phyloP scores from a whole-genome alignment of 176 grass and related monocot genomes.

The Oryza nivara region DNA sequence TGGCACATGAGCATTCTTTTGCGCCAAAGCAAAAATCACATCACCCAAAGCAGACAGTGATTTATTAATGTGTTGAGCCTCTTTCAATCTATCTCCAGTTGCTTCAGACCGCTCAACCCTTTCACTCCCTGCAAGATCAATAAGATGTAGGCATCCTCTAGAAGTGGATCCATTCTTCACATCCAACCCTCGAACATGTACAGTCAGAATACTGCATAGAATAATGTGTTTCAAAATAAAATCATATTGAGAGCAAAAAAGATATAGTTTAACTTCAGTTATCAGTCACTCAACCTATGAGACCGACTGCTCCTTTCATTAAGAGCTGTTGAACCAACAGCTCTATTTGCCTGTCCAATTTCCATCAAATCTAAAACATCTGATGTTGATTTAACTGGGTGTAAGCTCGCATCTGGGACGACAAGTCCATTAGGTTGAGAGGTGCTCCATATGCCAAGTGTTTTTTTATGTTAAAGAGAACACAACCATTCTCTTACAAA shows the following conservation, averaged over 20 bases:
- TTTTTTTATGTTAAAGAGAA: constrained; percentile 53
- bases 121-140: constrained; percentile 97
- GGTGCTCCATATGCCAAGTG: constrained; percentile 89
- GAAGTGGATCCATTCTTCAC: constrained; percentile 83
- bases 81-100: constrained; percentile 88
- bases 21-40: constrained; percentile 89
- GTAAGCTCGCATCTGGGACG: constrained; percentile 86
- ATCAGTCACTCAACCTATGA: constrained; percentile 63
- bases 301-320: constrained; percentile 98
- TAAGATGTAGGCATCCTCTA: constrained; percentile 90
- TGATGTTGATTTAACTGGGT: constrained; percentile 81
- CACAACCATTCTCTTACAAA: neutral
- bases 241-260: neutral
- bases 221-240: constrained; percentile 27
- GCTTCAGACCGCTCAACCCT: constrained; percentile 87
- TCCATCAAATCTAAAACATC: constrained; percentile 95
- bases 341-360: constrained; percentile 86
- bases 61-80: constrained; percentile 97
- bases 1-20: constrained; percentile 82
- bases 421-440: constrained; percentile 90
- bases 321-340: constrained; percentile 85
- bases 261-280: neutral
- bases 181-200: constrained; percentile 90
- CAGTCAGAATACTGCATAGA: constrained; percentile 78
- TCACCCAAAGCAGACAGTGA: constrained; percentile 92